Conservation (phyloP, 2,329 filamentous ascomycete genomes). For the Lachnellula occidentalis region DNA sequence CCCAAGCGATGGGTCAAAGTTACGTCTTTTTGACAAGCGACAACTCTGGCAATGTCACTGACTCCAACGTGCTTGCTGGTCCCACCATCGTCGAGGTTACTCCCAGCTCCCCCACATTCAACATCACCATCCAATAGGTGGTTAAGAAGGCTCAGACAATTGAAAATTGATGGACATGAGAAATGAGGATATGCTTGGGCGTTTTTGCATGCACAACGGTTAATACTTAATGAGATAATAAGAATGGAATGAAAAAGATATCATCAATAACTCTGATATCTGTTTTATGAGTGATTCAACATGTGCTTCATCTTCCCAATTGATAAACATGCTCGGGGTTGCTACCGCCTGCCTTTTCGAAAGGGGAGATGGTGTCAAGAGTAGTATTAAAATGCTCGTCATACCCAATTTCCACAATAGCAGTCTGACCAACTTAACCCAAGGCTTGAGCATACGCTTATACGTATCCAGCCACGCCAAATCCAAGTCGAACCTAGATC, state of each 20-base stretch:
- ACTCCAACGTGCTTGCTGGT: conserved; percentile 36
- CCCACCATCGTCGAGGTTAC: conserved; percentile 33
- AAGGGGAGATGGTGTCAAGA: too few relatives aligned
- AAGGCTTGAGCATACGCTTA: too few relatives aligned
- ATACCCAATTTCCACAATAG: too few relatives aligned
- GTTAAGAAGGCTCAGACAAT: background rate
- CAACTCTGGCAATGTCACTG: conserved; percentile 31
- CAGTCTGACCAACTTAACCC: too few relatives aligned
- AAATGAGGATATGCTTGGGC: background rate
- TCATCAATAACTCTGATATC: too few relatives aligned
- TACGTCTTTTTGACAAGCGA: conserved; percentile 38
- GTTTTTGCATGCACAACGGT: background rate
- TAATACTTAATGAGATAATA: background rate
- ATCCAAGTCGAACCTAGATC: too few relatives aligned
- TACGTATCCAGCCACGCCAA: too few relatives aligned
- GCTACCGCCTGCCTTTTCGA: too few relatives aligned
- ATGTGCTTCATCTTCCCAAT: too few relatives aligned
- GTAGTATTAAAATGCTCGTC: too few relatives aligned
- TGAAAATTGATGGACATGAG: background rate
- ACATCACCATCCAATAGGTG: conserved; percentile 13
- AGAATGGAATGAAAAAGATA: background rate
- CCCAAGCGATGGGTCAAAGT: conserved; percentile 33
- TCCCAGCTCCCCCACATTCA: conserved; percentile 23
- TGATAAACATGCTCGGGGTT: too few relatives aligned
- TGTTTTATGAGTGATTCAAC: too few relatives aligned